Evolutionary conservation across 1,284 basidiomycete species (phyloP).

Genomic region (Cryptococcus neoformans): DNA sequence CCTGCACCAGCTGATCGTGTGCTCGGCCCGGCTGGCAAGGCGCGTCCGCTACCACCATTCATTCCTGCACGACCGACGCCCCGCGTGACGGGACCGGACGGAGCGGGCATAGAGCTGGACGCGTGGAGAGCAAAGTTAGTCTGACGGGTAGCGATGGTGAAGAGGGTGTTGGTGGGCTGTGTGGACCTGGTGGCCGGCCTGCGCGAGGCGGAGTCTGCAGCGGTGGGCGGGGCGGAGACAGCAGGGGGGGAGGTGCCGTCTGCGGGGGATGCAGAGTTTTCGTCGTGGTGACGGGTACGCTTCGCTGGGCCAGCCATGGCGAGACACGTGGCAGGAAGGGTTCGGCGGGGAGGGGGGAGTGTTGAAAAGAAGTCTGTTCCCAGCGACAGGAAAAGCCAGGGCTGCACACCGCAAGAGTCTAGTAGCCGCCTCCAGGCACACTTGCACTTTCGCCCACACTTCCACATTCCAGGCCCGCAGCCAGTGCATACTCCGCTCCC

Average conservation of each 20-base stretch:
- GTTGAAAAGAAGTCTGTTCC: neutral
- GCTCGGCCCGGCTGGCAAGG: conserved; percentile 9
- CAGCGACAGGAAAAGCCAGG: neutral
- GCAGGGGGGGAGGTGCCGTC: conserved; percentile 2
- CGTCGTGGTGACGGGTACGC: conserved; percentile 15
- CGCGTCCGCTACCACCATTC: conserved; percentile 1
- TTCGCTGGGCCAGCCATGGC: conserved; percentile 20
- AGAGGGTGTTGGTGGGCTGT: conserved; percentile 8
- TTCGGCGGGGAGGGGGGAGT: neutral
- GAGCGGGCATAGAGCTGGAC: neutral
- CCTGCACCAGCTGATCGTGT: conserved; percentile 17
- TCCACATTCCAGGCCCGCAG: too few relatives aligned
- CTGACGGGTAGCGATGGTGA: conserved; percentile 24
- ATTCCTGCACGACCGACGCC: too few relatives aligned
- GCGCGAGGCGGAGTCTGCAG: conserved; percentile 2
- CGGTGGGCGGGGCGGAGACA: conserved; percentile 7
- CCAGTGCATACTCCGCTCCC: too few relatives aligned
- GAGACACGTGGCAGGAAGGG: neutral
- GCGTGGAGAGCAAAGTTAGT: conserved; percentile 7
- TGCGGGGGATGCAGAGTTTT: conserved; percentile 2
- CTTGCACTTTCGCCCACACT: too few relatives aligned
- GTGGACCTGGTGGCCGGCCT: conserved; percentile 7
- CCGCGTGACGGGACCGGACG: neutral
- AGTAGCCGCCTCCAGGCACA: too few relatives aligned
- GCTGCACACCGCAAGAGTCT: too few relatives aligned